phyloP scores from a whole-genome alignment of 2,329 filamentous ascomycete genomes.

The Colletotrichum tofieldiae region DNA sequence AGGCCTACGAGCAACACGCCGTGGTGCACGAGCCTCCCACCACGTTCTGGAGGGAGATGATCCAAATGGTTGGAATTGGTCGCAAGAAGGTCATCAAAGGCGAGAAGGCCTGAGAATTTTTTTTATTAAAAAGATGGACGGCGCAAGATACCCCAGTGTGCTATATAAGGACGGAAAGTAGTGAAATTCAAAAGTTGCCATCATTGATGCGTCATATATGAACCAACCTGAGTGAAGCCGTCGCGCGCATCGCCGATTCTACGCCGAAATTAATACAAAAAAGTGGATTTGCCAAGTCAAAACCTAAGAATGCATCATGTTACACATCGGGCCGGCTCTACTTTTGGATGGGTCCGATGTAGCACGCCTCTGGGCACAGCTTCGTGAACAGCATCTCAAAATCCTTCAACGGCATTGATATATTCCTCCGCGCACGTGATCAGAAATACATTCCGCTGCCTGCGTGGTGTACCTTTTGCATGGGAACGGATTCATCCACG shows the following conservation, averaged over 20 bases:
- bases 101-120: constrained; percentile 41
- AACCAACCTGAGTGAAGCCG: neutral
- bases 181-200: constrained; percentile 5
- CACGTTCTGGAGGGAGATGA: constrained; percentile 71
- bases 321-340: neutral
- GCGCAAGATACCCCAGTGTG: constrained; percentile 27
- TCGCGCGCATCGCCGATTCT: neutral
- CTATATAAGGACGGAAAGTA: constrained; percentile 1
- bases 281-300: neutral
- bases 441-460: neutral
- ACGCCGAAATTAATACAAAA: neutral
- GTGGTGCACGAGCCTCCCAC: constrained; percentile 56
- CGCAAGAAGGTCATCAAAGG: constrained; percentile 45
- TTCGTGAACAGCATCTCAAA: too few relatives aligned
- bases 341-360: neutral
- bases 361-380: too few relatives aligned
- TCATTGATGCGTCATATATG: neutral
- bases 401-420: too few relatives aligned
- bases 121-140: neutral
- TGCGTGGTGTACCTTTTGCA: neutral
- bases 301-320: neutral
- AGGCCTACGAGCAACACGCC: constrained; percentile 66
- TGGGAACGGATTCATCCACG: neutral
- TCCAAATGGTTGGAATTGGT: constrained; percentile 60
- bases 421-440: neutral